Base-by-base conservation (phyloP, 352 stramenopile genomes). In the Pythium guiyangense region DNA sequence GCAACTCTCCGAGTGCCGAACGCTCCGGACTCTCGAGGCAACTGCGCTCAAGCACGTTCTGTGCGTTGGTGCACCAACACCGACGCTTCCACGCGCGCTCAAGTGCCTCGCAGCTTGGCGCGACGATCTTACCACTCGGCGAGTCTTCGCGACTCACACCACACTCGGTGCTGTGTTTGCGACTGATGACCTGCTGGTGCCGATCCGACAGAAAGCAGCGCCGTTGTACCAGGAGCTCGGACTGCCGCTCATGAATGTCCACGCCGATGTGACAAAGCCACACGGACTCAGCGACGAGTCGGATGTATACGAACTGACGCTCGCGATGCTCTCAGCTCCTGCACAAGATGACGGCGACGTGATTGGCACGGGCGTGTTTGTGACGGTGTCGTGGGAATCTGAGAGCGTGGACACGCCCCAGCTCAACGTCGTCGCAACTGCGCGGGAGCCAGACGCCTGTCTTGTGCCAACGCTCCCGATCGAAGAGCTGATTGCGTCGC, bases 401-500 rank as follows among this genome's bases (percentile, higher is more conserved):
- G 43, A 43, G 5, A 35, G 26, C 11, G 50, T 46, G 31, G 39
- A 46, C n/a, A 39, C 42, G 4, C 44, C 59, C 8, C 35, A 59
- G 42, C 18, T 71, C 20, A 62, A 48, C 17, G 34, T 22, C 12
- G 43, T 63, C 15, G 44, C 57, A 44, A 44, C 39, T 6, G 6
- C 39, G 39, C 39, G 18, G 4, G 8, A 42, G 20, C 17, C n/a
- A 27, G 31, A 15, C 31, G 31, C 31, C 9, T 14, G 6, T 9
- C 6, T 54, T 10, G 57, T 40, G 10, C 53, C 62, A 40, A 42
- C 40, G 14, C 34, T 72, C 3, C 54, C 61, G n/a, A 52, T 63
- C 22, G 61, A 72, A 63, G 61, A 72, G 44, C 46, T 72, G 20
- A 39, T 70, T 27, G 57, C 58, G 17, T 70, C 65, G 5, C 65